Evolutionary conservation across 495 filamentous ascomycete genomes (phyloP).

Genomic region (Staphylotrichum tortipilum): DNA sequence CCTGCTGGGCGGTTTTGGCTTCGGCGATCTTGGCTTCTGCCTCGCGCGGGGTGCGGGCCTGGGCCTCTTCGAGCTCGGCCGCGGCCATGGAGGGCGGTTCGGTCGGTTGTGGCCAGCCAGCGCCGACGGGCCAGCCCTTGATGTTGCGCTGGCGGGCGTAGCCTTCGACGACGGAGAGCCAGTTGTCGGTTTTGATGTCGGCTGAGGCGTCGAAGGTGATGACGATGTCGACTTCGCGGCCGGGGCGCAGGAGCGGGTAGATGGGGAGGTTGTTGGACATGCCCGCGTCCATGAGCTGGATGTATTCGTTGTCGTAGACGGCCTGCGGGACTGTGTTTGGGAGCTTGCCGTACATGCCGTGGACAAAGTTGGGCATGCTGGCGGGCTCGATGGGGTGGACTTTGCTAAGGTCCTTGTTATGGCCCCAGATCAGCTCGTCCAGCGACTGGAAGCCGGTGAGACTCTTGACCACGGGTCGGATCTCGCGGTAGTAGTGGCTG

Average conservation of each 20-base stretch:
- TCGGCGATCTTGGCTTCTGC: conserved; percentile 54
- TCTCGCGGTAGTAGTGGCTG: conserved; percentile 90
- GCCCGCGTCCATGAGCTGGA: conserved; percentile 92
- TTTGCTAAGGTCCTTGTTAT: conserved; percentile 72
- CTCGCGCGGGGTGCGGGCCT: conserved; percentile 50
- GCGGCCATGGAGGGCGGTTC: conserved; percentile 47
- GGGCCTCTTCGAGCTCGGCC: conserved; percentile 58
- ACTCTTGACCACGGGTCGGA: conserved; percentile 66
- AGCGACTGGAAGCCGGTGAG: conserved; percentile 66
- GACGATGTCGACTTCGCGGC: conserved; percentile 82
- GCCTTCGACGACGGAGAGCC: conserved; percentile 85
- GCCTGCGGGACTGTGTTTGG: conserved; percentile 65
- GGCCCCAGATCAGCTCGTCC: conserved; percentile 78
- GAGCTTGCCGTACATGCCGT: conserved; percentile 67
- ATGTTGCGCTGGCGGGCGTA: conserved; percentile 82
- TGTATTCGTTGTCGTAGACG: conserved; percentile 56
- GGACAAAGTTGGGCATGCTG: conserved; percentile 74
- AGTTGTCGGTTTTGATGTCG: conserved; percentile 49
- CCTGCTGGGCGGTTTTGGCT: conserved; percentile 49
- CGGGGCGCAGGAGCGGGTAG: conserved; percentile 83
- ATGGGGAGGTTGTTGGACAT: conserved; percentile 98
- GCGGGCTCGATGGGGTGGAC: conserved; percentile 91
- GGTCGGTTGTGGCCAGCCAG: conserved; percentile 70
- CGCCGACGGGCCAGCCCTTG: conserved; percentile 86
- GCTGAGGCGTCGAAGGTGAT: conserved; percentile 43